A percentile compares a stretch with the other conserved stretches of the same genome.
Conservation (phyloP, 2,329 filamentous ascomycete species). For the Purpureocillium lavendulum region DNA sequence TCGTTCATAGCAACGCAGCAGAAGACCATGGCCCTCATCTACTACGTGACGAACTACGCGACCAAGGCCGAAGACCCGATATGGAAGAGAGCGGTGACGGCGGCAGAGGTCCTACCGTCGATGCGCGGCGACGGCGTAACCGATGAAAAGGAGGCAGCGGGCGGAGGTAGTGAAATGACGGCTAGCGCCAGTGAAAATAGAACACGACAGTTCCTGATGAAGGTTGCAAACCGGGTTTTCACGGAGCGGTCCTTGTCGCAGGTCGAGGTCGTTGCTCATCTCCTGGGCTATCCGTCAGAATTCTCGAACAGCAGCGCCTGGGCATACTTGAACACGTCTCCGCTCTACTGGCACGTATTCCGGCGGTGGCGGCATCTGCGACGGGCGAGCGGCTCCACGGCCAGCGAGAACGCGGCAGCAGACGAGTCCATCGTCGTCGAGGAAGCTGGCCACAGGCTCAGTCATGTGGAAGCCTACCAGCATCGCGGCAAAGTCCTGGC, state of each 20-base stretch:
- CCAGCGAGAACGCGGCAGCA: neutral
- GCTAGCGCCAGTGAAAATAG: neutral
- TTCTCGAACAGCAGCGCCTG: slow-evolving; percentile 4
- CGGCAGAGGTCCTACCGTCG: neutral
- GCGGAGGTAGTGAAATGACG: no score
- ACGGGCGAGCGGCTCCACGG: neutral
- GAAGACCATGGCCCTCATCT: slow-evolving; percentile 3
- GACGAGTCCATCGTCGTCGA: slow-evolving; percentile 1
- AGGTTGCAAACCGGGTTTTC: slow-evolving; percentile 6
- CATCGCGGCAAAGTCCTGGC: slow-evolving; percentile 1
- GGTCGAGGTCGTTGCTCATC: slow-evolving; percentile 5
- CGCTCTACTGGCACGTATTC: slow-evolving; percentile 5
- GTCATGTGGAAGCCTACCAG: slow-evolving; percentile 3
- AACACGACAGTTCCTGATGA: slow-evolving; percentile 5
- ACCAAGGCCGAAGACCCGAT: slow-evolving; percentile 6
- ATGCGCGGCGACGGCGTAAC: no score
- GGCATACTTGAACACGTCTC: slow-evolving; percentile 2
- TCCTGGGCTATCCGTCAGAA: slow-evolving; percentile 5
- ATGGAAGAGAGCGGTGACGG: slow-evolving; percentile 3
- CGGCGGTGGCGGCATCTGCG: slow-evolving; percentile 4
- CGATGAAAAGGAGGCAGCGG: no score
- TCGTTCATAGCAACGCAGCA: neutral
- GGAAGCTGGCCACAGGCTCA: slow-evolving; percentile 1
- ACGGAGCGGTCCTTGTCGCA: slow-evolving; percentile 5
- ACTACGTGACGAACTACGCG: slow-evolving; percentile 3